A percentile compares a stretch with the other conserved stretches of the same genome.
These are phyloP conservation scores for Thymus mandschuricus DNA, from an alignment of 257 asterid genomes.

Conservation along the genomic window DNA sequence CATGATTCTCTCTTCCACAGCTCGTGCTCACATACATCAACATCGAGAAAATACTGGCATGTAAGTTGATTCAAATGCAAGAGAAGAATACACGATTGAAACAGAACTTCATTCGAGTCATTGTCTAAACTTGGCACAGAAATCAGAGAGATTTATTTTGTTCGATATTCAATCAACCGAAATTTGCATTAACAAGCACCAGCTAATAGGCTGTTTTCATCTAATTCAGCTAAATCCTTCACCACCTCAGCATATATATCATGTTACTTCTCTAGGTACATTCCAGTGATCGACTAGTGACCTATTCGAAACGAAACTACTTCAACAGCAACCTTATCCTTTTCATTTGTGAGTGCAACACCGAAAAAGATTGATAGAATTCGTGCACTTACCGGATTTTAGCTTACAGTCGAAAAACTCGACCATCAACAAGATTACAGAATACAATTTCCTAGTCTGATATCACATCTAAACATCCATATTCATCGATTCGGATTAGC, in stretches of 20 bases:
- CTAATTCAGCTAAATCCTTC: background rate
- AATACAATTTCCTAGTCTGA: no score
- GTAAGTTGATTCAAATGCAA: background rate
- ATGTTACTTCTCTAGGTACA: background rate
- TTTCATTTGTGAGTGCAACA: background rate
- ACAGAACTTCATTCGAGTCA: no score
- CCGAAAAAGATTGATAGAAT: background rate
- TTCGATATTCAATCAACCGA: background rate
- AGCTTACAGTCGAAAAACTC: background rate
- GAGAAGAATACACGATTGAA: background rate
- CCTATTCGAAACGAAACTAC: background rate
- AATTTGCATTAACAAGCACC: background rate
- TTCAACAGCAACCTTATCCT: conserved; percentile 1
- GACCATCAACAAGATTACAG: no score
- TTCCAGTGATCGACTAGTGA: background rate
- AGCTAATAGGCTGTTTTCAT: background rate
- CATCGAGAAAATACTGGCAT: background rate
- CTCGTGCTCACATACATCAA: background rate
- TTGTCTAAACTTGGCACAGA: background rate
- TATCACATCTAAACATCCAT: no score
- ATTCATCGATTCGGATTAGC: no score
- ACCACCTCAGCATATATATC: background rate
- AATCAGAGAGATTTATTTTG: background rate
- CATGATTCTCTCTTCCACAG: background rate
- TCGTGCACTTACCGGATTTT: background rate